Conservation (phyloP, 2,329 filamentous ascomycete species). For the Chrysoporthe deuterocubensis region DNA sequence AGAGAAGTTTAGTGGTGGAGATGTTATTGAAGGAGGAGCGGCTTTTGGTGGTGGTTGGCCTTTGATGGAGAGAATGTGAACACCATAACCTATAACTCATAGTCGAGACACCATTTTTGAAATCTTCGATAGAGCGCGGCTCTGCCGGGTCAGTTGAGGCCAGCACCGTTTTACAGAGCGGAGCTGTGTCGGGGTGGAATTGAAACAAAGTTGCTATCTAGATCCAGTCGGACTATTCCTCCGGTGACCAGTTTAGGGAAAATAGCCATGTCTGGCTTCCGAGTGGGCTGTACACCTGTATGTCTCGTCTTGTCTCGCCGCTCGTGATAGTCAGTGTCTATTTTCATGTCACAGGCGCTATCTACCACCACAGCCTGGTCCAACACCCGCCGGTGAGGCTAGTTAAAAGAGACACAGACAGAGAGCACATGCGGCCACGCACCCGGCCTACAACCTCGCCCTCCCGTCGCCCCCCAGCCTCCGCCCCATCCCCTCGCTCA, state of each 20-base stretch:
- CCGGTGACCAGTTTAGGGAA: too few relatives aligned
- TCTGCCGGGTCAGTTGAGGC: background rate
- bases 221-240: too few relatives aligned
- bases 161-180: background rate
- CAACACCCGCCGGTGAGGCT: too few relatives aligned
- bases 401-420: background rate
- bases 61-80: background rate
- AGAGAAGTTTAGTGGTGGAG: too few relatives aligned
- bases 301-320: too few relatives aligned
- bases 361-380: too few relatives aligned
- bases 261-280: too few relatives aligned
- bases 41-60: background rate
- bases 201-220: background rate
- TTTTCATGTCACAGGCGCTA: too few relatives aligned
- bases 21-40: background rate
- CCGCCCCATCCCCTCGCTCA: conserved; percentile 50
- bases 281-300: too few relatives aligned
- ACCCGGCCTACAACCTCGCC: conserved; percentile 12
- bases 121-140: background rate
- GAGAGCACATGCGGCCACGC: background rate
- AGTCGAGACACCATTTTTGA: background rate
- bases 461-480: conserved; percentile 9
- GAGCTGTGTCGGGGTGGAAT: background rate
- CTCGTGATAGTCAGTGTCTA: too few relatives aligned
- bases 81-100: background rate